A percentile compares a stretch with the other conserved stretches of the same genome.
Conservation (phyloP, 306 rosid genomes). For the Cicer arietinum region DNA sequence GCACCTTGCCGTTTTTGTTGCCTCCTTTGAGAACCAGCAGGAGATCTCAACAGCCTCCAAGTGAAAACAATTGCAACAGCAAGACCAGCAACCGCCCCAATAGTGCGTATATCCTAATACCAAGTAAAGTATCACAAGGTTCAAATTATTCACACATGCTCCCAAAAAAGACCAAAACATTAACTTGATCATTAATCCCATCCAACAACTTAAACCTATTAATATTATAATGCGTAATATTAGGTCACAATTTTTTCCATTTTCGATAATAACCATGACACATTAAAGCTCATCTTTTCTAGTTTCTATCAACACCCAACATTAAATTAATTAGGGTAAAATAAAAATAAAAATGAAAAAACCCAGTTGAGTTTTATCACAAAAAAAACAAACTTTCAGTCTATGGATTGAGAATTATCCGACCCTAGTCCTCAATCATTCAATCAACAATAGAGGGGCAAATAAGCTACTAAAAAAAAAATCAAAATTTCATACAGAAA, state of each 20-base stretch:
- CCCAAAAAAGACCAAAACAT: slow-evolving; percentile 35
- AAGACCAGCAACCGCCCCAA: slow-evolving; percentile 91
- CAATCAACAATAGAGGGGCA: slow-evolving; percentile 14
- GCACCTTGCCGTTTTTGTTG: slow-evolving; percentile 77
- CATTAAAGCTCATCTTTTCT: slow-evolving; percentile 31
- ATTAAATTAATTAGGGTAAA: slow-evolving; percentile 14
- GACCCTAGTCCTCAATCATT: slow-evolving; percentile 23
- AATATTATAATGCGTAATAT: background rate
- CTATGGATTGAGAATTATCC: slow-evolving; percentile 19
- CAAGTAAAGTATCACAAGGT: slow-evolving; percentile 36
- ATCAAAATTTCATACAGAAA: background rate
- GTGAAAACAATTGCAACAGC: slow-evolving; percentile 87
- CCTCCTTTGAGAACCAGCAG: slow-evolving; percentile 67
- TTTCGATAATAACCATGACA: slow-evolving; percentile 17
- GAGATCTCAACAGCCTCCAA: slow-evolving; percentile 87
- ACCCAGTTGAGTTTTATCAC: slow-evolving; percentile 26
- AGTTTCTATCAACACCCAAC: slow-evolving; percentile 35
- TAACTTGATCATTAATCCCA: background rate
- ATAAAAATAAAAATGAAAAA: slow-evolving; percentile 4
- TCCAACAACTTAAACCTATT: slow-evolving; percentile 25
- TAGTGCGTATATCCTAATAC: slow-evolving; percentile 73
- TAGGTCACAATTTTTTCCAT: background rate
- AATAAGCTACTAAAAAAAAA: background rate
- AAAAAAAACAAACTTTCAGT: slow-evolving; percentile 21
- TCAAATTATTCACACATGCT: background rate